Conservation (phyloP, 768 basidiomycete species). For the Trametes sanguinea region DNA sequence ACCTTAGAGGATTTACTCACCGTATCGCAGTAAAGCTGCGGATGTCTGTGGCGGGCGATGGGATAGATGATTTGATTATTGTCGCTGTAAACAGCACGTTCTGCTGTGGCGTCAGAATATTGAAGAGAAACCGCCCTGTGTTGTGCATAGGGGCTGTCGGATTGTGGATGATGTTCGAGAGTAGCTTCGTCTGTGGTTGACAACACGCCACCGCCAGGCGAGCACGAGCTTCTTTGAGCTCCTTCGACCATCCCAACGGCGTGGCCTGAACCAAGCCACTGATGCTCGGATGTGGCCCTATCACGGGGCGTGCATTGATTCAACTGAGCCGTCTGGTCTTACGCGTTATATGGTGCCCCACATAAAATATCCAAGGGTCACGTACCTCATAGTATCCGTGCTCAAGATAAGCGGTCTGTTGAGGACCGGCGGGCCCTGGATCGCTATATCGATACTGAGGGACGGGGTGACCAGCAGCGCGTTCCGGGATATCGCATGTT, state of each 20-base stretch:
- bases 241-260: not conserved
- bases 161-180: not conserved
- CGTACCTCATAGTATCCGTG: conserved; percentile 5
- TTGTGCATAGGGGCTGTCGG: not conserved
- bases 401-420: conserved; percentile 3
- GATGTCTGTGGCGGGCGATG: not conserved
- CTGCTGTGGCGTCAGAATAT: conserved; percentile 1
- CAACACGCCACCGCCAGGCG: not conserved
- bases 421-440: not conserved
- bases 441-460: conserved; percentile 9
- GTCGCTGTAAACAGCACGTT: conserved; percentile 1
- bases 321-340: not conserved
- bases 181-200: not conserved
- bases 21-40: conserved; percentile 9
- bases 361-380: not conserved
- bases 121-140: not conserved
- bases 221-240: not conserved
- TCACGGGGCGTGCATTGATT: conserved; percentile 4
- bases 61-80: not conserved
- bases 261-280: conserved; percentile 3
- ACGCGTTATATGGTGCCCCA: not conserved
- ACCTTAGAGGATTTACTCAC: not conserved
- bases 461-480: conserved; percentile 1
- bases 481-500: conserved; percentile 1
- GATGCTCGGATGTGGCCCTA: not conserved